Evolutionary conservation across 345 rosid species (phyloP), one percentile per base, ranked within the genome.

Genomic region (Bruguiera sexangula): DNA sequence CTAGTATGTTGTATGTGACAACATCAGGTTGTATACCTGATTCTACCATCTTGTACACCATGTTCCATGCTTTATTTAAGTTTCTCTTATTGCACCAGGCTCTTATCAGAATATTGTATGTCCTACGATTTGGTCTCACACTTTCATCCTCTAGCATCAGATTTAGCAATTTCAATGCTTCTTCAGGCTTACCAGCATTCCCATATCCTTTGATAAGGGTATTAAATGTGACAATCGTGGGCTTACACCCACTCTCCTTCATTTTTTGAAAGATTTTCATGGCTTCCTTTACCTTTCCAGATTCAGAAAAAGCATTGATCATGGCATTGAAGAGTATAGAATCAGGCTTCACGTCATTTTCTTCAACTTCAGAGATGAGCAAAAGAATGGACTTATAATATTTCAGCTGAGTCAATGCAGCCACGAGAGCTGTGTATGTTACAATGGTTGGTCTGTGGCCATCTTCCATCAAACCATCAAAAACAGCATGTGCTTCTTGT

Each of bases 141-240:
- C 68, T 77, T 76, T 74, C 84, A 34, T 88, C 91, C 64, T 56
- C 70, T 53, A 70, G 68, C 91, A 94, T 89, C 46, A 75, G 68
- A 73, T 84, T 88, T 24, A 91, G 79, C 53, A 94, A 80, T 71
- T 85, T 87, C 34, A 83, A 73, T 7, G 92, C 85, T 75, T 87
- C 95, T 76, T 89, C 95, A 11, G 91, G 85, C 81, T 87, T 83
- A 68, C 92, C 91, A 5, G 75, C 69, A 31, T 88, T 88, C 3
- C 95, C 97, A 52, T 88, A 91, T 69, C 95, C 96, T 85, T 94
- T 94, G 16, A 91, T 83, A 73, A 94, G 95, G 66, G 97, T 87
- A 67, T 91, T 94, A 48, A 81, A 87, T 61, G 98, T 94, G 81
- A 93, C 88, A 21, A 90, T 77, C 55, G 87, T 89, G 69, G 97